Evolutionary conservation across 1,139 yeast genomes (phyloP), one percentile per base, ranked within the genome.

Genomic region (Suhomyces taliae): DNA sequence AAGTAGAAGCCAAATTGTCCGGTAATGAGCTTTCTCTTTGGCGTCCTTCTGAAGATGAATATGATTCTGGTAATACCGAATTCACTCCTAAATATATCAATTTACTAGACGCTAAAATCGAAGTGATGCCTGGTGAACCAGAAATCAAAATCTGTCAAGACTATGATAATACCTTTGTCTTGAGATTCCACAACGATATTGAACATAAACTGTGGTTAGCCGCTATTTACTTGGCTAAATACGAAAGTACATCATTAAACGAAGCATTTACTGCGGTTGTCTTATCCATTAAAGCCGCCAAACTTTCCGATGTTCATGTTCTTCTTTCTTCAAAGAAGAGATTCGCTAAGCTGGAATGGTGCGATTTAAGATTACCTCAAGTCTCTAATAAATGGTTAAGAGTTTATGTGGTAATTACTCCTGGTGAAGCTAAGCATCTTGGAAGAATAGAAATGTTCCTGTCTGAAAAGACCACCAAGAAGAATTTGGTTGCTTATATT

Each of bases 251-350:
- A 33, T 76, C 79, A 43, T 66, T 81, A 48, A 80, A 78, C 60
- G 83, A 80, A 61, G 75, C 82, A 11, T 81, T 72, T 56, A 79
- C 84, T 1, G 85, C 84, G 11, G 83, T 79, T 9, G 62, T 79
- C 32, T 64, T 81, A 40, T 76, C 82, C n/a, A 61, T 76, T n/a
- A 78, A 77, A 53, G 85, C 82, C 1, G 67, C 80, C 6, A 66
- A 72, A 49, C 70, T 80, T 51, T 69, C 78, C n/a, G 85, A 81
- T 56, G 72, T 79, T 41, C 79, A 79, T 54, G 76, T 81, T 2
- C 63, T 81, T 35, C 66, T 81, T 47, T 72, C 79, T 3, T 74
- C 74, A 43, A 73, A 68, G 49, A 76, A 78, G 55, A 67, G 77
- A 48, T 67, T 69, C 44, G 61, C 74, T 24, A 73, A 76, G 47